Conservation (phyloP, 2,329 filamentous ascomycete genomes). For the Colletotrichum sp. region DNA sequence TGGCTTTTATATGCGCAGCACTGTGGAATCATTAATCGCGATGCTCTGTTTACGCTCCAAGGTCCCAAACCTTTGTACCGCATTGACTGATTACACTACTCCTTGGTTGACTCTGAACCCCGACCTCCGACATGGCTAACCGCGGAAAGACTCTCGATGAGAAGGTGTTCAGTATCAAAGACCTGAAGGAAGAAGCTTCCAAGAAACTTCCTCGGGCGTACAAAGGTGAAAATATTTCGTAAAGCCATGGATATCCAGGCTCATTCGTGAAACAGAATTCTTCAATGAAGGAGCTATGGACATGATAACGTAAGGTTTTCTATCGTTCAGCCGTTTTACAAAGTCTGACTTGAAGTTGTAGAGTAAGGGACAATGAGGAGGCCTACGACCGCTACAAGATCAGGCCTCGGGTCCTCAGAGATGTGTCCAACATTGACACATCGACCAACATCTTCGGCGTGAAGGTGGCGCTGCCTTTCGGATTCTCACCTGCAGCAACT, state of each 20-base stretch:
- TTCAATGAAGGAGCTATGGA: background rate
- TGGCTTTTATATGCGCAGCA: background rate
- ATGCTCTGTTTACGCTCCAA: background rate
- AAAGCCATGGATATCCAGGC: background rate
- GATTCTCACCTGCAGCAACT: background rate
- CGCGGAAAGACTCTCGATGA: background rate
- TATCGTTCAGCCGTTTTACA: no score
- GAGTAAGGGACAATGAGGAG: background rate
- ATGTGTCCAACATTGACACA: background rate
- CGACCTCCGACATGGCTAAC: background rate
- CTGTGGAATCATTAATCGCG: rapidly evolving
- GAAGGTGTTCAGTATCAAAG: background rate
- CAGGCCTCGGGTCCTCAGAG: background rate
- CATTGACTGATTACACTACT: rapidly evolving
- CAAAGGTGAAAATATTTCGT: background rate
- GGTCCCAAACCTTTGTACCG: background rate
- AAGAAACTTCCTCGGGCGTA: background rate
- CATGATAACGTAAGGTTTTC: background rate
- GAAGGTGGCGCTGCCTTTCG: background rate
- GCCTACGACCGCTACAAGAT: background rate
- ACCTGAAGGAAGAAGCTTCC: background rate
- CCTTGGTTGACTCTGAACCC: background rate
- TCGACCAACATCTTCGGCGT: background rate
- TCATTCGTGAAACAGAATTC: background rate
- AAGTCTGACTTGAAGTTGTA: background rate